Evolutionary conservation across 2,329 filamentous ascomycete species (phyloP), one percentile per base, ranked within the genome.

Genomic region (Pseudogymnoascus sp.): DNA sequence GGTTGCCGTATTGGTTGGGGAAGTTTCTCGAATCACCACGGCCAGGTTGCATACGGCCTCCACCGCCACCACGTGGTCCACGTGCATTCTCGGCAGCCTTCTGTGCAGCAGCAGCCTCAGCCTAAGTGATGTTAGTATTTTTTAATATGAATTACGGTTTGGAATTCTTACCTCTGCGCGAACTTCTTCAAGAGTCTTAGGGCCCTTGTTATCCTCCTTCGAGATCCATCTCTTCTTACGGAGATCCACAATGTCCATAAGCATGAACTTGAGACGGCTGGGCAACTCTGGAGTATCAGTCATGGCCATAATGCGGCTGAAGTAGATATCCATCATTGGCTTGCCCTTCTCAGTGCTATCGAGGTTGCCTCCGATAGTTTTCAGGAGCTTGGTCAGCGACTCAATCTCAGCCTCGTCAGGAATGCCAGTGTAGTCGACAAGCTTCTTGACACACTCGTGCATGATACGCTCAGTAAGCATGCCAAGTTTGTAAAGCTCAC

Each of bases 381-480:
- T 87, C 65, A 99, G 84, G 66, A 99, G 83, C 79, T 95, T 97
- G 71, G 88, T 92, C 76, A 99, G 86, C 69, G 91, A 96, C 82
- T 99, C 94, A 64, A 99, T 89, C 75, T 97, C 92, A 61, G 93
- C 90, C 78, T 99, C 94, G 70, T 99, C 94, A 49, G 94, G 94
- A 65, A 91, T 80, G 65, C 91, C 92, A 72, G 93, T 89, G 76
- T 95, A 97, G 78, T 99, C 93, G 68, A 99, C 90, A 66, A 99
- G 84, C 78, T 96, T 96, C 79, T 92, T 88, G 28, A 99, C 92
- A 83, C 94, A 99, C 77, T 97, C 91, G 80, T 99, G 93, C 94
- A 99, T 99, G 78, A 99, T 99, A 75, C 93, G 90, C 76, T 97
- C 91, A 65, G 94, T 99, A 76, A 99, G 84, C 94, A 99, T 99